Evolutionary conservation across 1,139 yeast species (phyloP), one percentile per base, ranked within the genome.

Genomic region (Blastobotrys petasosporus): DNA sequence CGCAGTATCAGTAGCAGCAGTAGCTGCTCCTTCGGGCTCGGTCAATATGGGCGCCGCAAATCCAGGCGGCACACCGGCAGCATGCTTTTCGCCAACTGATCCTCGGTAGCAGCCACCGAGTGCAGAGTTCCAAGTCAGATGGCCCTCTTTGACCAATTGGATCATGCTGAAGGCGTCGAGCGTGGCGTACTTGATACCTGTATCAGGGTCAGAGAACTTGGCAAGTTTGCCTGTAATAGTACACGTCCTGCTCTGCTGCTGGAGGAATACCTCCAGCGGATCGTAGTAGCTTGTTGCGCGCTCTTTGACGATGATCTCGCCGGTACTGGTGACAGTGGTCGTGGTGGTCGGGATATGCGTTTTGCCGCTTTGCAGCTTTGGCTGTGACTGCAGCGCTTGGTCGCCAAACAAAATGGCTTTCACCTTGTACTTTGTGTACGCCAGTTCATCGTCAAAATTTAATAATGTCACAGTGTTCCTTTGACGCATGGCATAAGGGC

Each of bases 51-150:
- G 23, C 20, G 12, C 35, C 25, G 47, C 45, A 65, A 87, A 87
- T 2, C 94, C 94, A 44, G 81, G 83, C 0, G 97, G 97, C 3
- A 88, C 96, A 3, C 95, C 97, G 51, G 76, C 75, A 0, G 96
- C 96, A 54, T 82, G 90, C 39, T 76, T 69, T 10, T 75, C 73
- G 35, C 74, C 74, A 49, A 82, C 71, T 12, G 77, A 69, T 30
- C 79, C 80, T 36, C 82, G 75, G 57, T 82, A 82, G 1, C 76
- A 74, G 0, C 88, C 85, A 12, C 94, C 94, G 42, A 77, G 72
- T 29, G 74, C 76, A 40, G 82, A 80, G 54, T 75, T 74, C 97
- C 97, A 90, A 15, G 79, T 78, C 42, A 77, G 75, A 42, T 68
- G 71, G 2, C 87, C 86, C 43, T 74, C 79, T 54, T 82, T 85